Conservation (phyloP, 2,329 filamentous ascomycete genomes). For the Coniochaeta pulveracea region DNA sequence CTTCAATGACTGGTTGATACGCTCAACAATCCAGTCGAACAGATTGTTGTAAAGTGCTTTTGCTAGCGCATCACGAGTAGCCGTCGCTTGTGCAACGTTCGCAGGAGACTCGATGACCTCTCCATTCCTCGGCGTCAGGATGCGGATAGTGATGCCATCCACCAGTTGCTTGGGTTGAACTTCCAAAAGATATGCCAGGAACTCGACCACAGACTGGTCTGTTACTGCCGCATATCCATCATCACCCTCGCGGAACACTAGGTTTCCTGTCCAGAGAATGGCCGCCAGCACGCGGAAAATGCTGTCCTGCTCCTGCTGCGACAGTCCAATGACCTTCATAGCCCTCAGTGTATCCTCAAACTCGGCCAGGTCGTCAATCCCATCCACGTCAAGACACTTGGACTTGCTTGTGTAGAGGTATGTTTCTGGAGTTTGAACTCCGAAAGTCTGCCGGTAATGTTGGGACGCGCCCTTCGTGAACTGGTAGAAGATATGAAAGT, state of each 20-base stretch:
- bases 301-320: slow-evolving; percentile 81
- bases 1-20: slow-evolving; percentile 80
- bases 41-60: slow-evolving; percentile 97
- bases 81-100: slow-evolving; percentile 74
- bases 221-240: slow-evolving; percentile 76
- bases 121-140: slow-evolving; percentile 59
- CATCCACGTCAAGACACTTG: slow-evolving; percentile 88
- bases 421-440: slow-evolving; percentile 81
- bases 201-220: slow-evolving; percentile 87
- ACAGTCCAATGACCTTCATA: slow-evolving; percentile 88
- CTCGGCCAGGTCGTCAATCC: slow-evolving; percentile 84
- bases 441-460: slow-evolving; percentile 77
- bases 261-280: slow-evolving; percentile 89
- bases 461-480: slow-evolving; percentile 92
- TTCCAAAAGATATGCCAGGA: slow-evolving; percentile 87
- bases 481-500: slow-evolving; percentile 99
- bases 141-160: slow-evolving; percentile 78
- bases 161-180: slow-evolving; percentile 71
- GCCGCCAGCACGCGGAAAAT: slow-evolving; percentile 93
- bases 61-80: slow-evolving; percentile 81
- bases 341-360: slow-evolving; percentile 85
- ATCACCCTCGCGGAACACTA: slow-evolving; percentile 83
- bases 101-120: slow-evolving; percentile 65
- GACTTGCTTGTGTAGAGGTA: slow-evolving; percentile 91
- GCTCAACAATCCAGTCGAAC: slow-evolving; percentile 95